These are phyloP conservation scores for Macaranga tanarius DNA, from an alignment of 441 rosid genomes.

Conservation along the genomic window DNA sequence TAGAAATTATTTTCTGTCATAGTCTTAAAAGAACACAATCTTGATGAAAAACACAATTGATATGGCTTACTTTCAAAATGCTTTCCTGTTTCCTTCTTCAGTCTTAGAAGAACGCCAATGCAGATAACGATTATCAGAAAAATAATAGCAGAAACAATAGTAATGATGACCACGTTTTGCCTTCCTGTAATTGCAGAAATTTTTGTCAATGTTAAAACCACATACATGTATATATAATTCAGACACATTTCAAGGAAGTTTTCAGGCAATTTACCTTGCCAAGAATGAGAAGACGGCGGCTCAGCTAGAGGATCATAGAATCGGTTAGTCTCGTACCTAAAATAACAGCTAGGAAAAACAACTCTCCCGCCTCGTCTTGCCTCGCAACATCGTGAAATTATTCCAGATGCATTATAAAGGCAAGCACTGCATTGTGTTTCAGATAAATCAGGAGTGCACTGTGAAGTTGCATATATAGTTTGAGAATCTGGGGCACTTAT, in stretches of 20 bases:
- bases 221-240: no score
- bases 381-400: neutral
- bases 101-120: neutral
- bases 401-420: neutral
- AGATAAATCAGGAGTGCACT: conserved; percentile 43
- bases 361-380: conserved; percentile 1
- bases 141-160: no score
- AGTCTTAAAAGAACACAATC: no score
- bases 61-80: no score
- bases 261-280: rapidly evolving
- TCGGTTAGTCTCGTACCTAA: conserved; percentile 19
- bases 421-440: conserved; percentile 26
- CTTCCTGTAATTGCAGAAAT: neutral
- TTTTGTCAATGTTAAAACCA: no score
- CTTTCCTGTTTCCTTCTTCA: neutral
- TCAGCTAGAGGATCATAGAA: neutral
- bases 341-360: conserved; percentile 5
- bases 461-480: conserved; percentile 30
- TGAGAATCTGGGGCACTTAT: neutral
- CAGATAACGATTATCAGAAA: neutral
- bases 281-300: no score
- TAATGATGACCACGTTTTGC: neutral
- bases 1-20: no score
- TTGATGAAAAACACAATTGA: no score
- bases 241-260: neutral